A percentile compares a stretch with the other conserved stretches of the same genome.
Conservation (phyloP, 441 rosid species). For the Kokia cookei region DNA sequence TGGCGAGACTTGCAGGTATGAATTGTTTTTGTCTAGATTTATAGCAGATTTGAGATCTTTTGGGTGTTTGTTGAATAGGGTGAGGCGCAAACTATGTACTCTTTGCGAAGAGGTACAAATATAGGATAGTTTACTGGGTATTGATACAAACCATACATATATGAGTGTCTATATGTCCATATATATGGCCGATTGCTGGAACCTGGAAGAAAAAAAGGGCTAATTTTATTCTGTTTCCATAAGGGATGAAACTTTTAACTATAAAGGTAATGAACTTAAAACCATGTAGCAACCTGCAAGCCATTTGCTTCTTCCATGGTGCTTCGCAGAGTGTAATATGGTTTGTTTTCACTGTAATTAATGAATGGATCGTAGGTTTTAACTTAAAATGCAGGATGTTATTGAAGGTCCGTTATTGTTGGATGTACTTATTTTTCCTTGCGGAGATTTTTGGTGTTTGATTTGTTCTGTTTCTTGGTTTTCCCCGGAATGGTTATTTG, state of each 20-base stretch:
- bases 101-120: not conserved
- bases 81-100: not conserved
- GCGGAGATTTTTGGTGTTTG: not conserved
- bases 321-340: not conserved
- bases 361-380: not conserved
- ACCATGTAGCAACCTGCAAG: not conserved
- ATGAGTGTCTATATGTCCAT: too few relatives aligned
- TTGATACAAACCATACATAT: not conserved
- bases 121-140: not conserved
- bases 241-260: not conserved
- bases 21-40: not conserved
- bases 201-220: not conserved
- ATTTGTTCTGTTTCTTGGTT: not conserved
- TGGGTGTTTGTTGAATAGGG: not conserved
- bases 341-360: not conserved
- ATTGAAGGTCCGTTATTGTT: not conserved
- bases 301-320: not conserved
- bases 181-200: not conserved
- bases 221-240: not conserved
- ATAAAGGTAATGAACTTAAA: not conserved
- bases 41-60: not conserved
- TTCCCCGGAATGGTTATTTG: not conserved
- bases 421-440: not conserved
- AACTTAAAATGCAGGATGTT: not conserved
- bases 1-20: slow-evolving; percentile 99